phyloP scores from a whole-genome alignment of 352 stramenopile species.

The Globisporangium radiosum region DNA sequence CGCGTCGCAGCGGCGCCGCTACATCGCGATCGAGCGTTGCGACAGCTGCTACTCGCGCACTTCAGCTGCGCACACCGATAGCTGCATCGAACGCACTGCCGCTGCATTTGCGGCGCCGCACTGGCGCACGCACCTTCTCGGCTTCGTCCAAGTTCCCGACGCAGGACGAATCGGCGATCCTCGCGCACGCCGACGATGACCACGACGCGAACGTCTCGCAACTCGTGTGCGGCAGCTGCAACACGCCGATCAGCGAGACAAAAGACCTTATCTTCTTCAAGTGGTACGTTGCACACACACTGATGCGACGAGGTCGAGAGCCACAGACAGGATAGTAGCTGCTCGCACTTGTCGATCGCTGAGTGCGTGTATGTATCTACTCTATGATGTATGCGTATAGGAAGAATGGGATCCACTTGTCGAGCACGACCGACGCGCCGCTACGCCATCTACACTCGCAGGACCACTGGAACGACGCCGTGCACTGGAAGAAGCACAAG shows the following conservation, averaged over 20 bases:
- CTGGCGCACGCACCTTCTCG: conserved; percentile 8
- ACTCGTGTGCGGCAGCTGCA: conserved; percentile 69
- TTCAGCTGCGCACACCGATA: background rate
- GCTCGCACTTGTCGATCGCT: too few species aligned
- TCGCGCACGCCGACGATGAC: conserved; percentile 25
- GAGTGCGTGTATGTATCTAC: background rate
- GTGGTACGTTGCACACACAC: conserved; percentile 24
- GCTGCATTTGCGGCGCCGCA: conserved; percentile 2
- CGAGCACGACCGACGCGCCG: conserved; percentile 51
- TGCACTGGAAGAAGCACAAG: conserved; percentile 55
- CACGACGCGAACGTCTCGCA: conserved; percentile 36
- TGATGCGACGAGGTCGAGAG: too few species aligned
- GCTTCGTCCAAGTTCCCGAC: conserved; percentile 47
- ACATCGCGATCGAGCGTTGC: background rate
- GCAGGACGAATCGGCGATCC: conserved; percentile 32
- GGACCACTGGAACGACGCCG: conserved; percentile 26
- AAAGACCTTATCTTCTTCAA: conserved; percentile 75
- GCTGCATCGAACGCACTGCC: background rate
- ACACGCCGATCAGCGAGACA: conserved; percentile 44
- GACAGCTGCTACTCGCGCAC: background rate
- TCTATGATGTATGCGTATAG: conserved; percentile 11
- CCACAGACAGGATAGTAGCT: too few species aligned
- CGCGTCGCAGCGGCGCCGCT: background rate
- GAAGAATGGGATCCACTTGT: conserved; percentile 66
- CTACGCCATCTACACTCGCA: conserved; percentile 48